Evolutionary conservation across 73 alveolate species (phyloP).

Genomic region (Uronychia binucleata): DNA sequence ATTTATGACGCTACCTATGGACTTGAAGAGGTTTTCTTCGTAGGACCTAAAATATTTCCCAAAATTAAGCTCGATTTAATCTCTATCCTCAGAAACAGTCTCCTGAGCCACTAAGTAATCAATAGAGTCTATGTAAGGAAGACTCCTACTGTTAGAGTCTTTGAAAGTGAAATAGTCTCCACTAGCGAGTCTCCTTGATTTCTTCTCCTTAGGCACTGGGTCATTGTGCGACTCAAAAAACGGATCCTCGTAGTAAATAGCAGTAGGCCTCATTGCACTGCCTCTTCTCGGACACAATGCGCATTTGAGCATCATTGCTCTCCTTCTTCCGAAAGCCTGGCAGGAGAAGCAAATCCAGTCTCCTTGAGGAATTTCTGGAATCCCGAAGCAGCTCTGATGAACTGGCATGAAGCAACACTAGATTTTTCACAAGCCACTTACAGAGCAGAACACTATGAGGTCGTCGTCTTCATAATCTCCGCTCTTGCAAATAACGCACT

Average conservation of each 20-base stretch:
- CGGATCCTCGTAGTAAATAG: slow-evolving; percentile 18
- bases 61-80: not conserved
- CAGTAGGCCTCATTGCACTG: slow-evolving; percentile 84
- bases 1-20: not conserved
- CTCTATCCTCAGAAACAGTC: not conserved
- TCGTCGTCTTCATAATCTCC: slow-evolving; percentile 89
- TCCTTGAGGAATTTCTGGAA: slow-evolving; percentile 73
- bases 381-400: slow-evolving; percentile 86
- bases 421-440: not conserved
- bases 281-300: slow-evolving; percentile 81
- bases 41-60: not conserved
- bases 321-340: slow-evolving; percentile 61
- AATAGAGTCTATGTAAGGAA: not conserved
- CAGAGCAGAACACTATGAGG: slow-evolving; percentile 78
- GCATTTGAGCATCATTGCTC: slow-evolving; percentile 67
- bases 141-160: not conserved
- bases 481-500: slow-evolving; percentile 81
- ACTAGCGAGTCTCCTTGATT: not conserved
- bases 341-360: slow-evolving; percentile 90
- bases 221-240: slow-evolving; percentile 6
- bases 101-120: not conserved
- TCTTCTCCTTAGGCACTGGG: slow-evolving; percentile 6
- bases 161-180: not conserved
- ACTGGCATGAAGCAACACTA: slow-evolving; percentile 70
- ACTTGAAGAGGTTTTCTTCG: slow-evolving; percentile 2